Conservation (phyloP, 148 eudicot genomes). For the Rhododendron ferrugineum region DNA sequence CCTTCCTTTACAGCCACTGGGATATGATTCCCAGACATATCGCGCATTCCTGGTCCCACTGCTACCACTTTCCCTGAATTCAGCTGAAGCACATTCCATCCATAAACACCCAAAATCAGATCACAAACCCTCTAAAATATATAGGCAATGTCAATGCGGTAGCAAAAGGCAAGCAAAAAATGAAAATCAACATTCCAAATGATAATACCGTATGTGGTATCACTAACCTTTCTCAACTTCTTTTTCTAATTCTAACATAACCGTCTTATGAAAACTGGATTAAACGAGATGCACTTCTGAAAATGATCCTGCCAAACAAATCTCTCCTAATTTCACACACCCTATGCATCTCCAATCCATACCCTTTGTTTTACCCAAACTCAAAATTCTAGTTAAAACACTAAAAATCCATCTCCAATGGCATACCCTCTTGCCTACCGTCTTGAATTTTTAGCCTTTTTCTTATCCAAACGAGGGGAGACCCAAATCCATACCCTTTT, state of each 20-base stretch:
- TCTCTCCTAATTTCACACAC: background rate
- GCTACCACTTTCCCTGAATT: constrained; percentile 82
- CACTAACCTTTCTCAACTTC: background rate
- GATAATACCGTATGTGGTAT: background rate
- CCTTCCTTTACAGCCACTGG: constrained; percentile 80
- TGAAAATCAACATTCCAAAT: background rate
- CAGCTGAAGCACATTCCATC: constrained; percentile 29
- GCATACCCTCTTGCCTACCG: background rate
- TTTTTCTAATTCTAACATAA: background rate
- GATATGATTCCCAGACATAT: constrained; percentile 41
- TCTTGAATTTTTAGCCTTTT: background rate
- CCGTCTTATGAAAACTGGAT: background rate
- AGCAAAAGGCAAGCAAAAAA: background rate
- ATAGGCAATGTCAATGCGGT: background rate
- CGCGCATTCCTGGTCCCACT: constrained; percentile 68
- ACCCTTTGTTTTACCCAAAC: background rate
- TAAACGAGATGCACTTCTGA: background rate
- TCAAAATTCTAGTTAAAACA: background rate
- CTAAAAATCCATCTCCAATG: background rate
- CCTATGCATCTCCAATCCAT: background rate
- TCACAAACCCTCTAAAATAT: background rate
- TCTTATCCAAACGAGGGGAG: background rate
- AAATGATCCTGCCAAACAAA: background rate
- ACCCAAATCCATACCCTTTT: background rate
- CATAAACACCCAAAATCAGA: background rate